phyloP scores from a whole-genome alignment of 768 basidiomycete genomes.

The Glaciozyma antarctica region DNA sequence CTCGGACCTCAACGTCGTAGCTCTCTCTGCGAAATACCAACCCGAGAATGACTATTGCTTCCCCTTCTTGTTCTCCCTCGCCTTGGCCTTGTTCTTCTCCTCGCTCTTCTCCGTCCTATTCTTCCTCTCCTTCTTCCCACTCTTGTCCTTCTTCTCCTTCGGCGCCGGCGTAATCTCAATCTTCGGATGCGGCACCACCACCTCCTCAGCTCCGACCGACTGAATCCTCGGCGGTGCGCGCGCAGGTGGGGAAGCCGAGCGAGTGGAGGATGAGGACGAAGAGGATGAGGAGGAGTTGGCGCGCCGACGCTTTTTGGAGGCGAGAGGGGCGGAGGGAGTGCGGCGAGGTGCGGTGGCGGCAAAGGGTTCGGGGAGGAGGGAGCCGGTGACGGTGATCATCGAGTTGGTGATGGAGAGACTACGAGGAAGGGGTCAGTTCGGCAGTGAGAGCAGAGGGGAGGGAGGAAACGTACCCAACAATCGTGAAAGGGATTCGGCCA shows the following conservation, averaged over 20 bases:
- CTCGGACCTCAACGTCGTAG: too few species aligned
- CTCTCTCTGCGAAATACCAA: too few species aligned
- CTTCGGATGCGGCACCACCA: conserved; percentile 19
- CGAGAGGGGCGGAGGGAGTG: not conserved
- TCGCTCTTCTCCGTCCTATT: conserved; percentile 29
- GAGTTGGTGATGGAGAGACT: conserved; percentile 35
- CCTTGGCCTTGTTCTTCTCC: conserved; percentile 30
- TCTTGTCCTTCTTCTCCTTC: conserved; percentile 27
- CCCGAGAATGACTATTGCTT: not conserved
- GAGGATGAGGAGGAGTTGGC: conserved; percentile 2
- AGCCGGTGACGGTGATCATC: conserved; percentile 35
- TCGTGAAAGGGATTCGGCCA: conserved; percentile 47
- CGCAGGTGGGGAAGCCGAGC: not conserved
- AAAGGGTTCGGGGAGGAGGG: conserved; percentile 33
- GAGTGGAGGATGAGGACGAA: not conserved
- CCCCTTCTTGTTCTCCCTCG: conserved; percentile 18
- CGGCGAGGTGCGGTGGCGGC: not conserved
- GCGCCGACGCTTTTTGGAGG: conserved; percentile 10
- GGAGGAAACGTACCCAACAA: conserved; percentile 42
- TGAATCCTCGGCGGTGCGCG: conserved; percentile 25
- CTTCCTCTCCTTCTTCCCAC: conserved; percentile 31
- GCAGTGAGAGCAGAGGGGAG: too few species aligned
- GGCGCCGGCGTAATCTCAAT: not conserved
- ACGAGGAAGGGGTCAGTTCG: not conserved
- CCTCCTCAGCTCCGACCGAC: conserved; percentile 28